Evolutionary conservation across 768 basidiomycete genomes (phyloP), one percentile per base, ranked within the genome.

Genomic region (Lactifluus subvellereus): DNA sequence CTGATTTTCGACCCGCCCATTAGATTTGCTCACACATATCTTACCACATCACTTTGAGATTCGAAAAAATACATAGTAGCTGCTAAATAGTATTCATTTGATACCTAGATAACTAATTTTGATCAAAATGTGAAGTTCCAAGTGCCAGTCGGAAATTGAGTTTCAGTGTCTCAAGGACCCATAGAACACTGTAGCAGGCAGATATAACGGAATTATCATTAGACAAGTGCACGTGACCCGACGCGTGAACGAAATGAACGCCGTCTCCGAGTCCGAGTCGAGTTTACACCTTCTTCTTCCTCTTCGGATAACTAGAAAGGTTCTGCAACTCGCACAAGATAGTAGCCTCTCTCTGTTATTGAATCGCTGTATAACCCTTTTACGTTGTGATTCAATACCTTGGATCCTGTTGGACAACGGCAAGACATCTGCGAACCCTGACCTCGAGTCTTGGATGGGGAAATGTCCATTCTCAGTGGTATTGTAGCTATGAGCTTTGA

Each of bases 391-490:
- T 6, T 57, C 55, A 47, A 47, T n/a, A 6, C 18, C 33, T 33
- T 11, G 8, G 20, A 35, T n/a, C 16, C 20, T 14, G 7, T 45
- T n/a, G 42, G 43, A 35, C 55, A 8, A 33, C 55, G 27, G 14
- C 40, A 47, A 47, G 1, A 18, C 42, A 43, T 43, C 42, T 43
- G 16, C 11, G 6, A 18, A 48, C 3, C 47, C 16, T 48, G 6
- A 48, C 10, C 16, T 33, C 9, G 50, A 18, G 8, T 33, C 30
- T 48, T 13, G 20, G 20, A n/a, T 6, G n/a, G n/a, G 6, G 16
- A n/a, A 13, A 64, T 64, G 58, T 54, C 62, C 4, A 37, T 51
- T 18, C 53, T 59, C 53, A 50, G 73, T 37, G 60, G 32, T 10
- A 32, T 62, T 10, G 58, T 54, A 51, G 33, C 58, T 7, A 59